Conservation (phyloP, 1,284 basidiomycete genomes). For the Tylopilus orsonianus region DNA sequence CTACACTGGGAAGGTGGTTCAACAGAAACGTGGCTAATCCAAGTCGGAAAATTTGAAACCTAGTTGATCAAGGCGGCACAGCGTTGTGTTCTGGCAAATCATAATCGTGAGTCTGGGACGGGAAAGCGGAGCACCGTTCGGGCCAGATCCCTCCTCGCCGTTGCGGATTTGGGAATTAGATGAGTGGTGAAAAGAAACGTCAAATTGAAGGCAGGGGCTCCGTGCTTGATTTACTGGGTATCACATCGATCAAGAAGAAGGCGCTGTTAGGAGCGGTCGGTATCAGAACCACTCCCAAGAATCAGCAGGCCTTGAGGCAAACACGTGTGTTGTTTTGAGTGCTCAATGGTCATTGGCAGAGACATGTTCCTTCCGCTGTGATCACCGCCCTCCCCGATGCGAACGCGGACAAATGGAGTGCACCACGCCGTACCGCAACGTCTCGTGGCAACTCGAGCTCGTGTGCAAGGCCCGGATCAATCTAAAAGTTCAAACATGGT, state of each 20-base stretch:
- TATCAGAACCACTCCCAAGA: constrained; percentile 4
- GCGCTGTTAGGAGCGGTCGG: constrained; percentile 12
- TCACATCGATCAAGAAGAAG: constrained; percentile 3
- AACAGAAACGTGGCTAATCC: constrained; percentile 13
- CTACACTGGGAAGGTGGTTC: constrained; percentile 18
- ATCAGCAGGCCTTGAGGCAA: constrained; percentile 18
- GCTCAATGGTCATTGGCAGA: constrained; percentile 3
- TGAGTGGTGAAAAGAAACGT: constrained; percentile 1
- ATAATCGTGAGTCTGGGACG: neutral
- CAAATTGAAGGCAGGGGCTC: neutral
- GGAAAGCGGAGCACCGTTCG: constrained; percentile 29
- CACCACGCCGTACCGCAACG: neutral
- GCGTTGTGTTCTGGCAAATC: constrained; percentile 3
- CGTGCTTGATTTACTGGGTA: neutral
- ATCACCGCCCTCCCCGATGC: constrained; percentile 14
- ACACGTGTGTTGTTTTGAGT: constrained; percentile 18
- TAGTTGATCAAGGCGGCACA: constrained; percentile 11
- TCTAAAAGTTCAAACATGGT: neutral
- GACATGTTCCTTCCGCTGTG: neutral
- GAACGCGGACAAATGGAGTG: neutral
- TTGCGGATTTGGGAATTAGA: neutral
- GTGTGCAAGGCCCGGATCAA: neutral
- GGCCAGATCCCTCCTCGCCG: neutral
- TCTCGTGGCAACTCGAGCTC: neutral
- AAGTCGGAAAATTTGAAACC: constrained; percentile 27